Conservation (phyloP, 1,139 yeast species). For the Diutina scorzettiae region DNA sequence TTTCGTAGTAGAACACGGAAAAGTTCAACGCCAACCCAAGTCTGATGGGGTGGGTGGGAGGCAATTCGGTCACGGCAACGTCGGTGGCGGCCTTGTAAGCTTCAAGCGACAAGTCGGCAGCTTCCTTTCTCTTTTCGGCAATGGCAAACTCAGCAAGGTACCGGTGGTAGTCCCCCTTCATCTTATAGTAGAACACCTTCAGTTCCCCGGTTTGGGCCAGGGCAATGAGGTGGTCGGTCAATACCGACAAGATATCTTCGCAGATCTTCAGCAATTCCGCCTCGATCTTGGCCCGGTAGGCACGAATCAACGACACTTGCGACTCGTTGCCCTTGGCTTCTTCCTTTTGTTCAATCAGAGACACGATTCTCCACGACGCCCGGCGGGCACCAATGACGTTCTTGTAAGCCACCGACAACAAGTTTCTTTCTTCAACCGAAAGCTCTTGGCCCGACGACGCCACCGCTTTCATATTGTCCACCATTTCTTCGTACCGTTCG, state of each 20-base stretch:
- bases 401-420: slow-evolving; percentile 94
- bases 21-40: slow-evolving; percentile 95
- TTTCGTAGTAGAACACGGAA: slow-evolving; percentile 96
- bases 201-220: slow-evolving; percentile 95
- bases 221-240: slow-evolving; percentile 83
- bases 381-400: slow-evolving; percentile 98
- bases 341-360: slow-evolving; percentile 96
- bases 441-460: slow-evolving; percentile 94
- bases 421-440: slow-evolving; percentile 95
- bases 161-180: slow-evolving; percentile 99
- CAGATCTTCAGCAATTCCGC: slow-evolving; percentile 87
- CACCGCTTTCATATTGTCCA: slow-evolving; percentile 95
- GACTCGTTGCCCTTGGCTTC: slow-evolving; percentile 88
- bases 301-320: slow-evolving; percentile 84
- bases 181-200: slow-evolving; percentile 95
- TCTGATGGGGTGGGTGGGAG: slow-evolving; percentile 98
- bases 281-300: slow-evolving; percentile 91
- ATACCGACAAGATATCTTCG: slow-evolving; percentile 82
- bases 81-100: slow-evolving; percentile 94
- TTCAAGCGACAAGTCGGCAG: slow-evolving; percentile 86
- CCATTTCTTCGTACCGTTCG: slow-evolving; percentile 99
- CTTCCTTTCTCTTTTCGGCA: slow-evolving; percentile 83
- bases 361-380: slow-evolving; percentile 98
- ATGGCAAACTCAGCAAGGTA: slow-evolving; percentile 94
- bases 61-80: slow-evolving; percentile 91